phyloP scores from a whole-genome alignment of 75 land plant genomes.

The Pinus albicaulis region DNA sequence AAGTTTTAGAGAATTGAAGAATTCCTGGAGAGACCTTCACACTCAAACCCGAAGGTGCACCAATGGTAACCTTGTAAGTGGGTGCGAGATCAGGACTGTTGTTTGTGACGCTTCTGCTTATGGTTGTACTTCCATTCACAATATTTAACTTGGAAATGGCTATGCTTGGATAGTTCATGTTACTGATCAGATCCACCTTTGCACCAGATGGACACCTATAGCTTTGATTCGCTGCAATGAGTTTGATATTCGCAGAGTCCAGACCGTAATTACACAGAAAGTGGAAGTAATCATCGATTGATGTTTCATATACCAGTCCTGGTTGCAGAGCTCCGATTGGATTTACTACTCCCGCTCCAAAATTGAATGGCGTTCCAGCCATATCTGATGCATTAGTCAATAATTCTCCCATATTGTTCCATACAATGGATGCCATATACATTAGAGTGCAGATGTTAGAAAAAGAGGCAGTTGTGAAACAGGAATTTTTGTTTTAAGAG shows the following conservation, averaged over 20 bases:
- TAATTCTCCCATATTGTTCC: conserved; percentile 37
- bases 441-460: background rate
- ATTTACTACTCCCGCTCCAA: conserved; percentile 68
- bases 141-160: conserved; percentile 35
- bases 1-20: conserved; percentile 35
- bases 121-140: conserved; percentile 12
- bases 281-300: conserved; percentile 35
- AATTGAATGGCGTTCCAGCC: conserved; percentile 55
- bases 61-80: conserved; percentile 32
- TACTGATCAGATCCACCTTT: conserved; percentile 26
- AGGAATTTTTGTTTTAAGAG: no score
- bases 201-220: conserved; percentile 49
- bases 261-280: conserved; percentile 72
- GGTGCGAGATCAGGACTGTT: conserved; percentile 44
- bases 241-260: conserved; percentile 21
- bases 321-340: conserved; percentile 49
- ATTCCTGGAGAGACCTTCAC: conserved; percentile 40
- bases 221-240: conserved; percentile 21
- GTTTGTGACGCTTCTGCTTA: conserved; percentile 56
- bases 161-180: conserved; percentile 75
- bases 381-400: conserved; percentile 29
- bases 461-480: no score
- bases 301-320: conserved; percentile 65
- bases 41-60: conserved; percentile 28
- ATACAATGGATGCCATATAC: conserved; percentile 35